A percentile compares a stretch with the other conserved stretches of the same genome.
These are phyloP conservation scores for Boletus eberwhitei DNA, from an alignment of 768 basidiomycete species.

Conservation along the genomic window DNA sequence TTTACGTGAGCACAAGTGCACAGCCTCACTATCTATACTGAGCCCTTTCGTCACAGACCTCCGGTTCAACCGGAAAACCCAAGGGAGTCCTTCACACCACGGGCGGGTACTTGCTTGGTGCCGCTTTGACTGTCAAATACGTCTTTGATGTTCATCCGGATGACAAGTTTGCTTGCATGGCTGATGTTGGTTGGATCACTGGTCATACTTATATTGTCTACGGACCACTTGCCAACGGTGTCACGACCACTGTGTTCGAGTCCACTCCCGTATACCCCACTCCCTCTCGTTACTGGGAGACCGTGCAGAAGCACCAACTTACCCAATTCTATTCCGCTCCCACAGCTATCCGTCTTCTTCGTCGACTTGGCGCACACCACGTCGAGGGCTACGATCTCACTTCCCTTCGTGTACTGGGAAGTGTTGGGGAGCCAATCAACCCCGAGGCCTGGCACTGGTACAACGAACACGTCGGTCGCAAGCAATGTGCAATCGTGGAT, in stretches of 20 bases:
- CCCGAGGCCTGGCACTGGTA: conserved; percentile 99
- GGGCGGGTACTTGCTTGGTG: conserved; percentile 87
- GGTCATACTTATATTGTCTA: conserved; percentile 97
- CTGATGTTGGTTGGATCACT: conserved; percentile 98
- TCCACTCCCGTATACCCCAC: conserved; percentile 96
- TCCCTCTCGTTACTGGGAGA: conserved; percentile 95
- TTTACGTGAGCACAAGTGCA: conserved; percentile 67
- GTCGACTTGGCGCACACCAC: conserved; percentile 81
- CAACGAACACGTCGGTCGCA: conserved; percentile 88
- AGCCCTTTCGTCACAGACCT: conserved; percentile 55
- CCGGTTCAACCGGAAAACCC: conserved; percentile 92
- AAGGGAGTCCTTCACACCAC: conserved; percentile 95
- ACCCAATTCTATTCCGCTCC: conserved; percentile 97
- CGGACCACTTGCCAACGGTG: conserved; percentile 85
- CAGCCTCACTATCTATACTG: conserved; percentile 1
- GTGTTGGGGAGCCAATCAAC: conserved; percentile 98
- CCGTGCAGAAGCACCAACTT: conserved; percentile 86
- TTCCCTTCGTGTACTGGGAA: conserved; percentile 82
- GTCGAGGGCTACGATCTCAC: conserved; percentile 80
- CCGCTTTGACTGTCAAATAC: conserved; percentile 90
- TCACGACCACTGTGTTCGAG: conserved; percentile 89
- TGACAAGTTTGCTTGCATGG: conserved; percentile 97
- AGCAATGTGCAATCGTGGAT: conserved; percentile 90
- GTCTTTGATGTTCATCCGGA: conserved; percentile 98
- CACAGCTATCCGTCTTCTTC: conserved; percentile 91